Conservation (phyloP, 148 eudicot genomes). For the Arbutus unedo region DNA sequence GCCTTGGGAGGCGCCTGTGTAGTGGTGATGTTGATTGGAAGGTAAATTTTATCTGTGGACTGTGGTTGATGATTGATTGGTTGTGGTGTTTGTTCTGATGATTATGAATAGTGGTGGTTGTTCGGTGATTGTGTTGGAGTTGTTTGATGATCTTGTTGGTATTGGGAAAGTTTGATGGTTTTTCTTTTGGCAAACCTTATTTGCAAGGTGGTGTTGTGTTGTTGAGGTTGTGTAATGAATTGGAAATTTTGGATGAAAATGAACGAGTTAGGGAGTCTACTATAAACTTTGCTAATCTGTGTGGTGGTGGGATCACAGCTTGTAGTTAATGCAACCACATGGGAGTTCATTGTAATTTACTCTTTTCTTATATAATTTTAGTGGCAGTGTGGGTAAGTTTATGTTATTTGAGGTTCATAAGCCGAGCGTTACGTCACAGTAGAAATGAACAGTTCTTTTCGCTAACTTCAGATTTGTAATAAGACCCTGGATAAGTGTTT, state of each 20-base stretch:
- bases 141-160: neutral
- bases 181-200: neutral
- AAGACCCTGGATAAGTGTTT: neutral
- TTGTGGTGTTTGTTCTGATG: neutral
- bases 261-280: neutral
- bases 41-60: neutral
- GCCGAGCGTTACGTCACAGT: neutral
- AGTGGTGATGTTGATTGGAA: neutral
- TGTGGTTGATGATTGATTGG: neutral
- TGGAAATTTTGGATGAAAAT: neutral
- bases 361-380: neutral
- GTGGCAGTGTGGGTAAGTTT: neutral
- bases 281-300: neutral
- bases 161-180: slow-evolving; percentile 1
- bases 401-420: neutral
- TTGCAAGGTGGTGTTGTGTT: neutral
- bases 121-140: neutral
- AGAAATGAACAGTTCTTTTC: neutral
- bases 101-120: neutral
- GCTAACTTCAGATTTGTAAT: neutral
- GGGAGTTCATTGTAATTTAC: neutral
- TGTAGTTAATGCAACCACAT: neutral
- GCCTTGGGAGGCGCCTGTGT: neutral
- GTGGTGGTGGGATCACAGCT: neutral
- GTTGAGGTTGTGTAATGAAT: neutral